A percentile compares a stretch with the other conserved stretches of the same genome.
Conservation (phyloP, 192 early-diverging fungal genomes). For the Spinellus fusiger region DNA sequence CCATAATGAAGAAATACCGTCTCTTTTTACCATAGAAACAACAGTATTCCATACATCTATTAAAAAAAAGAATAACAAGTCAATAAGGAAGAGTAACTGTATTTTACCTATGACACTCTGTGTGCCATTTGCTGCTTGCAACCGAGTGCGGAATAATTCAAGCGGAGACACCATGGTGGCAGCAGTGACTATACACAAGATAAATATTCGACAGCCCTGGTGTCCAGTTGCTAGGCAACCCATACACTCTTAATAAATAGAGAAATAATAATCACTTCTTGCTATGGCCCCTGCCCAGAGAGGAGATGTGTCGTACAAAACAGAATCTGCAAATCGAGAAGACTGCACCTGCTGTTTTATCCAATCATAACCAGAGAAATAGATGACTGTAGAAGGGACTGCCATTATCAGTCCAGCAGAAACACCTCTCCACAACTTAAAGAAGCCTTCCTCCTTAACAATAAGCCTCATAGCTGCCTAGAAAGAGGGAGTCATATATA, state of each 20-base stretch:
- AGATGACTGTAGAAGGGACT: conserved; percentile 85
- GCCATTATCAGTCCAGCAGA: conserved; percentile 85
- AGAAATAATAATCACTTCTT: conserved; percentile 63
- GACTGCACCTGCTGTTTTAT: conserved; percentile 54
- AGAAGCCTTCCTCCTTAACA: conserved; percentile 67
- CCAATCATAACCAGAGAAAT: conserved; percentile 93
- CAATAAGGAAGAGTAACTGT: neutral
- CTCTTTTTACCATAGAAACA: conserved; percentile 47
- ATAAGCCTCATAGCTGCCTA: conserved; percentile 75
- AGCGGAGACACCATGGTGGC: conserved; percentile 81
- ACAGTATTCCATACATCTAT: conserved; percentile 51
- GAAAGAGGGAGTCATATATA: neutral
- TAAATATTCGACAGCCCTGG: neutral
- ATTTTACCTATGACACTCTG: conserved; percentile 47
- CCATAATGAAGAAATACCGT: conserved; percentile 70
- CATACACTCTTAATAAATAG: neutral
- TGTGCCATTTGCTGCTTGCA: conserved; percentile 68
- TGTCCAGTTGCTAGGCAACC: no score
- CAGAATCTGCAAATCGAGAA: conserved; percentile 23
- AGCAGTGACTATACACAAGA: conserved; percentile 48
- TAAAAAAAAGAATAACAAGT: neutral
- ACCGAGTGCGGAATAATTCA: conserved; percentile 86
- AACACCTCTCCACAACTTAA: conserved; percentile 84
- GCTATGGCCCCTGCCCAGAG: conserved; percentile 73
- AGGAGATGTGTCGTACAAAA: conserved; percentile 54